phyloP scores from a whole-genome alignment of 192 early-diverging fungal genomes.

The Entomortierella parvispora region DNA sequence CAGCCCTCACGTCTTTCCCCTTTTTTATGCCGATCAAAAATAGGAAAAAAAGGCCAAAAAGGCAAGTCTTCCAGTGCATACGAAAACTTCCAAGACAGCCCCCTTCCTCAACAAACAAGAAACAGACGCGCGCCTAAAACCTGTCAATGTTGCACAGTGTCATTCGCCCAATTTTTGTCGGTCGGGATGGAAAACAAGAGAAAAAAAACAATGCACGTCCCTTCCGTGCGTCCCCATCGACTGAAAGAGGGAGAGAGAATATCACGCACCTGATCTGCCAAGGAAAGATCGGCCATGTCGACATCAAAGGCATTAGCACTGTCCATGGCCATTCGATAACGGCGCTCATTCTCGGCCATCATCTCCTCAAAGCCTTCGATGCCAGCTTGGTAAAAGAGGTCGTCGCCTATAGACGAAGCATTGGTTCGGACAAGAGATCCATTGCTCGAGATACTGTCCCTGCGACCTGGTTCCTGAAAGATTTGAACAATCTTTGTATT shows the following conservation, averaged over 20 bases:
- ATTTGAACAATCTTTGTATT: conserved; percentile 64
- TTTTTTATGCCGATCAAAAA: too few species aligned
- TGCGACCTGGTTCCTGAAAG: conserved; percentile 52
- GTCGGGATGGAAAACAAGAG: background rate
- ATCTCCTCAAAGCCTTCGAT: conserved; percentile 54
- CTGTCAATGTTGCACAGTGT: background rate
- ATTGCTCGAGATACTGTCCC: conserved; percentile 54
- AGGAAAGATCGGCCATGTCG: conserved; percentile 55
- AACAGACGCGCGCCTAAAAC: background rate
- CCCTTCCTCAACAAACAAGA: too few species aligned
- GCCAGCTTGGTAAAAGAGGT: conserved; percentile 47
- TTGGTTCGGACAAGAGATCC: conserved; percentile 37
- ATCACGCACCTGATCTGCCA: conserved; percentile 50
- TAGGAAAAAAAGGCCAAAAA: background rate
- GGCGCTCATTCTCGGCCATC: conserved; percentile 54
- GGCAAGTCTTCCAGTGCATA: background rate
- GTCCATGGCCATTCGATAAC: conserved; percentile 57
- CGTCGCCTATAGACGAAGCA: conserved; percentile 40
- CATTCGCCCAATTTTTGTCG: background rate
- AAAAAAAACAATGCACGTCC: conserved; percentile 12
- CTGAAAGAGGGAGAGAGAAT: background rate
- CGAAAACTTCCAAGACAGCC: background rate
- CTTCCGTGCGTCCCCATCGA: background rate
- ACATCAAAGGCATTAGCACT: conserved; percentile 56
- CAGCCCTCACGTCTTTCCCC: conserved; percentile 8